These are phyloP conservation scores for Cladorrhinum sp. DNA, from an alignment of 2,329 filamentous ascomycete species.

Conservation along the genomic window DNA sequence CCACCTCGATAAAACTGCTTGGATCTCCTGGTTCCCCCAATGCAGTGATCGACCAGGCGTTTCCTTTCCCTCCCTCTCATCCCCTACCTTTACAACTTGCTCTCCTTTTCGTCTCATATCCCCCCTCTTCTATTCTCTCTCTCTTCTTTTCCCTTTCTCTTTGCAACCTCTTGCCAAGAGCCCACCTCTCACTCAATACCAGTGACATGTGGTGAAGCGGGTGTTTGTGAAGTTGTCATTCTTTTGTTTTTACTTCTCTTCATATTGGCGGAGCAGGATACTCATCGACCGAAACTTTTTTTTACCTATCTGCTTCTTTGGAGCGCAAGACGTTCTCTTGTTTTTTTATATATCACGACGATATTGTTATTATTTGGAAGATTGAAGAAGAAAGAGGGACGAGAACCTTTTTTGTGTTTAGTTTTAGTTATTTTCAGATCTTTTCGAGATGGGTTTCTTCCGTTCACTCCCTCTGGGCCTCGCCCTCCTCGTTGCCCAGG, in stretches of 20 bases:
- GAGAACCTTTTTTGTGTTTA: slow-evolving; percentile 6
- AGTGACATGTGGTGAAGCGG: slow-evolving; percentile 9
- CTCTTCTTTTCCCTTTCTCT: not conserved
- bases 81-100: not conserved
- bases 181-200: not conserved
- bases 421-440: slow-evolving; percentile 4
- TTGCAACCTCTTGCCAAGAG: slow-evolving; percentile 6
- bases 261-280: slow-evolving; percentile 8
- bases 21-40: slow-evolving; percentile 7
- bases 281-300: slow-evolving; percentile 1
- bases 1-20: slow-evolving; percentile 10
- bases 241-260: slow-evolving; percentile 5
- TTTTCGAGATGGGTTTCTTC: slow-evolving; percentile 4
- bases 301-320: slow-evolving; percentile 2
- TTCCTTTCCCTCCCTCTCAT: slow-evolving; percentile 2
- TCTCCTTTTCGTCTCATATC: not conserved
- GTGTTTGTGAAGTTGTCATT: slow-evolving; percentile 5
- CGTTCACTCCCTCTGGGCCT: not conserved
- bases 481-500: not conserved
- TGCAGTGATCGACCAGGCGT: slow-evolving; percentile 11
- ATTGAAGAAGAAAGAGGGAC: not conserved
- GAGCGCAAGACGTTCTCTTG: slow-evolving; percentile 9
- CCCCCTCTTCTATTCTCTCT: not conserved
- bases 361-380: not conserved
- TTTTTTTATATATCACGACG: not conserved